phyloP scores from a whole-genome alignment of 2,329 filamentous ascomycete species.

The Talaromyces marneffei region DNA sequence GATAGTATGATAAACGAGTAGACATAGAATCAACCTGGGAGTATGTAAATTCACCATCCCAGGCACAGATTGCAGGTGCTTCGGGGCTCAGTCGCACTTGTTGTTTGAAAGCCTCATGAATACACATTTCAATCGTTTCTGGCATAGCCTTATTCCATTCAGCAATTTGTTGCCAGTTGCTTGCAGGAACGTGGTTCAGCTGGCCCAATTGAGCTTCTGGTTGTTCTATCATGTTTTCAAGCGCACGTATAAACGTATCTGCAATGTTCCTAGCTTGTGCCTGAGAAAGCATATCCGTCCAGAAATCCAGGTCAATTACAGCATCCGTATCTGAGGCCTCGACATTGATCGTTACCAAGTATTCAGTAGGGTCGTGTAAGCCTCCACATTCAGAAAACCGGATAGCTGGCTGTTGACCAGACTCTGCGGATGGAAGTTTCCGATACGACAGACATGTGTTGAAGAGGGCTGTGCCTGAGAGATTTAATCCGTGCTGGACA shows the following conservation, averaged over 20 bases:
- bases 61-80: constrained; percentile 25
- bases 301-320: constrained; percentile 37
- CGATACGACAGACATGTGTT: constrained; percentile 47
- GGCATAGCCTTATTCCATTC: constrained; percentile 12
- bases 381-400: constrained; percentile 35
- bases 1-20: constrained; percentile 27
- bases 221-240: constrained; percentile 36
- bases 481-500: constrained; percentile 41
- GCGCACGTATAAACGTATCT: constrained; percentile 31
- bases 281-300: constrained; percentile 36
- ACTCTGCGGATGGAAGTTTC: constrained; percentile 31
- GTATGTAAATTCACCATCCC: constrained; percentile 32
- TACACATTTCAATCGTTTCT: constrained; percentile 15
- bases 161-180: constrained; percentile 8
- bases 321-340: constrained; percentile 40
- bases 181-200: neutral
- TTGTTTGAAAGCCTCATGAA: constrained; percentile 12
- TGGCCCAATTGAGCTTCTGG: constrained; percentile 3
- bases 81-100: constrained; percentile 18
- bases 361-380: constrained; percentile 46
- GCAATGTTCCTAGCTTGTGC: constrained; percentile 36
- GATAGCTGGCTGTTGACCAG: constrained; percentile 24
- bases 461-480: constrained; percentile 38
- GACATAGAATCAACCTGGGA: constrained; percentile 29
- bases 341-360: constrained; percentile 45